These are phyloP conservation scores for Simplicillium aogashimaense DNA, from an alignment of 2,329 filamentous ascomycete genomes.

Conservation along the genomic window DNA sequence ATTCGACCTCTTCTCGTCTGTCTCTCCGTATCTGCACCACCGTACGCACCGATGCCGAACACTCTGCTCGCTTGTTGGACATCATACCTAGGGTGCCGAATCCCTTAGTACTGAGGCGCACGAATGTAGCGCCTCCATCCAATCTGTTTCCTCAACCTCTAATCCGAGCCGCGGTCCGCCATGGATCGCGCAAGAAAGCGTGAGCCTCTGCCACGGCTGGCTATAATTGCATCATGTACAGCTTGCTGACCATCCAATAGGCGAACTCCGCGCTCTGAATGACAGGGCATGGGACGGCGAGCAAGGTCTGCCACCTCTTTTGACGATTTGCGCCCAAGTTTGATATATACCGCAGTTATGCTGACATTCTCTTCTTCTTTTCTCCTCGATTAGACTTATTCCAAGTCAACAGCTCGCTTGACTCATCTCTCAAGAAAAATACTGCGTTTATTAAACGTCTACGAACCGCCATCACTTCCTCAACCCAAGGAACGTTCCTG, in stretches of 20 bases:
- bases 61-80: conserved; percentile 21
- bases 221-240: background rate
- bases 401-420: conserved; percentile 66
- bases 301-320: conserved; percentile 47
- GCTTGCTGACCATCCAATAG: conserved; percentile 33
- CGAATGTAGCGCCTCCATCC: conserved; percentile 35
- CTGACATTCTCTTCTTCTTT: conserved; percentile 7
- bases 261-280: conserved; percentile 85
- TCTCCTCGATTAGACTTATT: conserved; percentile 54
- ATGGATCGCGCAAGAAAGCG: conserved; percentile 60
- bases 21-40: conserved; percentile 16
- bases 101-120: conserved; percentile 30
- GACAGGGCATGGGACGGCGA: conserved; percentile 82
- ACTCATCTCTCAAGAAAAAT: conserved; percentile 96
- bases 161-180: conserved; percentile 23
- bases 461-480: conserved; percentile 74
- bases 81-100: conserved; percentile 23
- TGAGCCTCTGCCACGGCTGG: conserved; percentile 21
- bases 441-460: conserved; percentile 96
- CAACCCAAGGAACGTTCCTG: conserved; percentile 73
- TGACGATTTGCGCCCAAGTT: background rate
- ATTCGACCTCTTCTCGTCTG: conserved; percentile 4
- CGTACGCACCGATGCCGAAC: conserved; percentile 26
- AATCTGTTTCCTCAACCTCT: conserved; percentile 17
- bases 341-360: background rate